A percentile compares a stretch with the other conserved stretches of the same genome.
phyloP scores from a whole-genome alignment of 83 land plant species.

The Thuja plicata region DNA sequence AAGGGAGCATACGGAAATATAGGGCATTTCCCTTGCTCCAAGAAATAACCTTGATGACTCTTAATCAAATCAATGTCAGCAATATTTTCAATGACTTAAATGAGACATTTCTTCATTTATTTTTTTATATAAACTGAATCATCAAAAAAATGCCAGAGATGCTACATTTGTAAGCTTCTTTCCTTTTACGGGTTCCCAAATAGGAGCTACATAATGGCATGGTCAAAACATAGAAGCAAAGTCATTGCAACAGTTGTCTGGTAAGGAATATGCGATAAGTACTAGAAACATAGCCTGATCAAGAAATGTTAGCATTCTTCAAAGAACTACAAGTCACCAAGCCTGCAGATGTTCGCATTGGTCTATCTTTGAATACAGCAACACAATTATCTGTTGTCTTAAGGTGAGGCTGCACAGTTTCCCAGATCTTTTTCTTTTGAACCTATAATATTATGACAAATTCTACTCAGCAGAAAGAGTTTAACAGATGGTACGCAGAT shows the following conservation, averaged over 20 bases:
- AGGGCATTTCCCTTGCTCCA: neutral
- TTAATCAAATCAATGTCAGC: neutral
- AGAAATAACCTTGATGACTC: neutral
- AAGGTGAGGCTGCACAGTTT: constrained; percentile 81
- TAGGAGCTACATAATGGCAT: neutral
- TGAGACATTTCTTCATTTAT: neutral
- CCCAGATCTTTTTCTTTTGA: constrained; percentile 95
- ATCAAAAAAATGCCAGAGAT: neutral
- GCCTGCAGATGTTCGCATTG: constrained; percentile 81
- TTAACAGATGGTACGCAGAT: neutral
- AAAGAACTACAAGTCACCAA: constrained; percentile 54
- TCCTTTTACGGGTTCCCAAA: neutral
- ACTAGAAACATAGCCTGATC: constrained; percentile 1
- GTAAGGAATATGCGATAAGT: neutral
- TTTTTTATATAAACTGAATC: neutral
- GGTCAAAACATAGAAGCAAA: neutral
- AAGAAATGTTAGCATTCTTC: constrained; percentile 80
- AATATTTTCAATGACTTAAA: neutral
- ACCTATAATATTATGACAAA: constrained; percentile 38
- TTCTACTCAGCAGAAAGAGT: neutral
- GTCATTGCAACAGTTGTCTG: neutral
- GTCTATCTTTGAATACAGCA: constrained; percentile 57
- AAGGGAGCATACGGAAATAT: neutral
- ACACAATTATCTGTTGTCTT: constrained; percentile 61
- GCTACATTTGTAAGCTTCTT: neutral